Evolutionary conservation across 176 grass and related monocot species (phyloP), one percentile per base, ranked within the genome.

Genomic region (Bolboschoenus planiculmis): DNA sequence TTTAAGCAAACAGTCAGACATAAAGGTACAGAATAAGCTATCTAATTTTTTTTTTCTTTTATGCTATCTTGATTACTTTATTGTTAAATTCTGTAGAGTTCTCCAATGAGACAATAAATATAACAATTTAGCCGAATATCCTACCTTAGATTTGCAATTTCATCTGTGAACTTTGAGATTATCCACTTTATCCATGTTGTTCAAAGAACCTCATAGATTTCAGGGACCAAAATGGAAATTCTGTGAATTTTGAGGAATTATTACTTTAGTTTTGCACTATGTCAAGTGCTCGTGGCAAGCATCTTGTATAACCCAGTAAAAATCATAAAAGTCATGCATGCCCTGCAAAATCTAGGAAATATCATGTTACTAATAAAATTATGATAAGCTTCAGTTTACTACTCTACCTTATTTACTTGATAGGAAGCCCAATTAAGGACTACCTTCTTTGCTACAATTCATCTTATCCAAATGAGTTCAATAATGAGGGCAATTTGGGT

Each of bases 21-120:
- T 99, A 66, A 95, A 99, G 90, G 92, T 95, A 61, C 87, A 2
- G 56, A 87, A 75, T 31, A 63, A 63, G 4, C 27, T 81, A 44
- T 80, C 15, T 46, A 16, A 39, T n/a, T 20, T 30, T 27, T 48
- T 30, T 27, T 46, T 43, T 27, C 10, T 15, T 2, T 15, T 60
- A 33, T 61, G 1, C 34, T 81, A 24, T 47, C 4, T 63, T 26
- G 7, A 35, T 26, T 62, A 15, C 58, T 46, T 2, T 9, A 42
- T 47, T 0, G 0, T 74, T 47, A 23, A 72, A 44, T 72, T 24
- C 36, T 44, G 1, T 43, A 5, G 31, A 68, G 7, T 68, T 46
- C 62, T 72, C 10, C 66, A 71, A 20, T 67, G 33, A 24, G 61
- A 65, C 10, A 2, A 11, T 66, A 36, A 37, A 46, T 14, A 14